Percentiles rank a stretch among this genome's conserved stretches.
Evolutionary conservation across 495 filamentous ascomycete species (phyloP).

Genomic region (Talaromyces proteolyticus): DNA sequence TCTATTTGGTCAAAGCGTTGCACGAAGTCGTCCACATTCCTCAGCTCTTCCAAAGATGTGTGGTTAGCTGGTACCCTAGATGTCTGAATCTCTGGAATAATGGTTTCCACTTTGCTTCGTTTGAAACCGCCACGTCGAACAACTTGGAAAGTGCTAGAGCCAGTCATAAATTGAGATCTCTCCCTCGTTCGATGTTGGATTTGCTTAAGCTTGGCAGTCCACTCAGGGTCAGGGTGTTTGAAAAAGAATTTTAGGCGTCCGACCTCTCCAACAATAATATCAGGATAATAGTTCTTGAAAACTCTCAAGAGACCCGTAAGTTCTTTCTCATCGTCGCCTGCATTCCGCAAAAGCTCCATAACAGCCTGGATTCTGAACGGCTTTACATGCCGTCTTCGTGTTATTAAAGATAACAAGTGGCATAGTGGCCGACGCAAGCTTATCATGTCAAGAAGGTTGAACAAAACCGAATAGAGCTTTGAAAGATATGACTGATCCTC

Average conservation of each 20-base stretch:
- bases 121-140: slow-evolving; percentile 38
- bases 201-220: slow-evolving; percentile 60
- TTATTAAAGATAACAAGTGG: slow-evolving; percentile 77
- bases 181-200: slow-evolving; percentile 56
- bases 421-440: slow-evolving; percentile 52
- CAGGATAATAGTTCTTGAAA: slow-evolving; percentile 87
- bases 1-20: slow-evolving; percentile 74
- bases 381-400: slow-evolving; percentile 79
- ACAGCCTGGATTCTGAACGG: slow-evolving; percentile 79
- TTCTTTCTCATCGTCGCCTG: slow-evolving; percentile 59
- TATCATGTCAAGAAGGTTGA: slow-evolving; percentile 79
- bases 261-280: slow-evolving; percentile 71
- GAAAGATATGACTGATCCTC: slow-evolving; percentile 60
- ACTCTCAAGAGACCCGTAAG: slow-evolving; percentile 72
- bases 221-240: slow-evolving; percentile 73
- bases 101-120: slow-evolving; percentile 37
- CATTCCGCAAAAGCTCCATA: slow-evolving; percentile 47
- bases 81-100: slow-evolving; percentile 69
- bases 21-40: slow-evolving; percentile 65
- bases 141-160: slow-evolving; percentile 34
- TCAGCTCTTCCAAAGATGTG: slow-evolving; percentile 69
- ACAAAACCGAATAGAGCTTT: slow-evolving; percentile 70
- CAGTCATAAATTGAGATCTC: slow-evolving; percentile 17
- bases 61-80: slow-evolving; percentile 48
- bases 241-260: slow-evolving; percentile 36